A percentile compares a stretch with the other conserved stretches of the same genome.
Conservation (phyloP, 306 rosid species). For the Sindora glabra region DNA sequence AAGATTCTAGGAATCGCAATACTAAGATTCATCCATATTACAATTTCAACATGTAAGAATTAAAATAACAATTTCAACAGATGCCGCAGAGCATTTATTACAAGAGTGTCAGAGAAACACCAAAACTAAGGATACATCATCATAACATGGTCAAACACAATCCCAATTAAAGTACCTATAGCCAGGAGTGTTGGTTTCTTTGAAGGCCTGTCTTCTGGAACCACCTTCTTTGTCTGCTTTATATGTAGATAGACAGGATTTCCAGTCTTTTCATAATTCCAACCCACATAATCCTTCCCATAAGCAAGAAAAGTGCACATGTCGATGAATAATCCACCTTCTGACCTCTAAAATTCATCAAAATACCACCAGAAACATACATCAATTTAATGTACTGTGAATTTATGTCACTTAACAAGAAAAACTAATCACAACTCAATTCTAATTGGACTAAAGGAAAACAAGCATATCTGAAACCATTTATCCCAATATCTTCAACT, state of each 20-base stretch:
- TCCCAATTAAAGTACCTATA: conserved; percentile 41
- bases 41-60: not conserved
- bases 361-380: not conserved
- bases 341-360: conserved; percentile 63
- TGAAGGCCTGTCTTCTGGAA: conserved; percentile 81
- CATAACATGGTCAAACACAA: not conserved
- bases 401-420: not conserved
- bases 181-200: conserved; percentile 87
- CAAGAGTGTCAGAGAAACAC: not conserved
- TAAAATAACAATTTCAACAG: not conserved
- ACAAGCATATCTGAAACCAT: not conserved
- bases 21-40: not conserved
- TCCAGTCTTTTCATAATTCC: conserved; percentile 85
- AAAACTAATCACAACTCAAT: not conserved
- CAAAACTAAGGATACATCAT: not conserved
- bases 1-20: not conserved
- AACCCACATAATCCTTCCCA: conserved; percentile 71
- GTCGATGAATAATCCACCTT: conserved; percentile 80
- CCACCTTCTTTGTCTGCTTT: conserved; percentile 56
- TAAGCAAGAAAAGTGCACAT: conserved; percentile 78
- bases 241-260: conserved; percentile 81
- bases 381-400: not conserved
- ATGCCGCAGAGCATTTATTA: not conserved
- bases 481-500: not conserved
- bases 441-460: not conserved